These are phyloP conservation scores for Aspergillus neotritici DNA, from an alignment of 2,329 filamentous ascomycete genomes.

Conservation along the genomic window DNA sequence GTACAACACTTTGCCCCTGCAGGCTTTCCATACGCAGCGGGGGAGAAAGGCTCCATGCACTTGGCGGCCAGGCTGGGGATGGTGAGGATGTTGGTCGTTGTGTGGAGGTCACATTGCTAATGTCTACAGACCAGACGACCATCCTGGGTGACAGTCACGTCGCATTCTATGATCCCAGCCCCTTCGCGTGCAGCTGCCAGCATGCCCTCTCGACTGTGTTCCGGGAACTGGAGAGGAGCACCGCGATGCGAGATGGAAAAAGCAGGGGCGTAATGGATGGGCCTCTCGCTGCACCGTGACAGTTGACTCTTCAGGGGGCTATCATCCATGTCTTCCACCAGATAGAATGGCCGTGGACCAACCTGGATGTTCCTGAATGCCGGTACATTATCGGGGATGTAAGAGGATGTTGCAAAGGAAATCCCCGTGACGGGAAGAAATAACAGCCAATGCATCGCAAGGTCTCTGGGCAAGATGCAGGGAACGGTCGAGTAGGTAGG, in stretches of 20 bases:
- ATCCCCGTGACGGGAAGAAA: constrained; percentile 9
- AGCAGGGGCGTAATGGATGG: constrained; percentile 9
- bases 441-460: neutral
- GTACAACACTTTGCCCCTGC: constrained; percentile 16
- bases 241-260: constrained; percentile 18
- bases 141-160: constrained; percentile 16
- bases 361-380: constrained; percentile 17
- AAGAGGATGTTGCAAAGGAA: constrained; percentile 10
- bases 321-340: constrained; percentile 15
- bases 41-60: constrained; percentile 14
- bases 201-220: constrained; percentile 15
- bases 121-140: constrained; percentile 16
- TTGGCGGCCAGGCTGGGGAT: constrained; percentile 16
- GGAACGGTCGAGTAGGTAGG: too few species aligned
- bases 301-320: constrained; percentile 14
- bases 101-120: constrained; percentile 19
- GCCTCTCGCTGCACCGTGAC: constrained; percentile 13
- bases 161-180: constrained; percentile 16
- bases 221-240: constrained; percentile 15
- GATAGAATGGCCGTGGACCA: constrained; percentile 16
- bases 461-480: too few species aligned
- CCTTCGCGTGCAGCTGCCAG: constrained; percentile 16
- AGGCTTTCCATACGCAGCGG: constrained; percentile 4
- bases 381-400: neutral
- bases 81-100: constrained; percentile 17